These are phyloP conservation scores for Hyaloscypha variabilis DNA, from an alignment of 495 filamentous ascomycete genomes.

Conservation along the genomic window DNA sequence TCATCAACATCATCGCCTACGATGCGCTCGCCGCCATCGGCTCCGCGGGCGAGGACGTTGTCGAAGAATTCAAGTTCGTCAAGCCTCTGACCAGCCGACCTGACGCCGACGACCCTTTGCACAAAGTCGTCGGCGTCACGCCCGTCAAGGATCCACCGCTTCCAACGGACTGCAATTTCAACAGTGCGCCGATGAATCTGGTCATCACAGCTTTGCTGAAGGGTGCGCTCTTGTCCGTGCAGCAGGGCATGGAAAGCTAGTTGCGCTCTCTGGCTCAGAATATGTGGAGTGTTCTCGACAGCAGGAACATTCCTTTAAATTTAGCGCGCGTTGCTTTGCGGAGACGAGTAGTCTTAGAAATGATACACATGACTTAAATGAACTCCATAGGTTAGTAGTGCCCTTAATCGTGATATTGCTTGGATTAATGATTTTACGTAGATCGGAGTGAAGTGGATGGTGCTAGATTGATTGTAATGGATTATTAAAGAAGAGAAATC, in stretches of 20 bases:
- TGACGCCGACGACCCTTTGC: conserved; percentile 16
- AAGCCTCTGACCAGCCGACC: conserved; percentile 9
- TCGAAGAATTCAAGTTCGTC: conserved; percentile 17
- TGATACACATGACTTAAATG: too few species aligned
- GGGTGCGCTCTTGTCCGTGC: conserved; percentile 10
- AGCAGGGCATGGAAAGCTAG: conserved; percentile 6
- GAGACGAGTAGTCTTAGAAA: too few species aligned
- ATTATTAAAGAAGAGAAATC: too few species aligned
- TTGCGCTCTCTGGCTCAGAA: not conserved
- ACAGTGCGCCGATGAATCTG: conserved; percentile 9
- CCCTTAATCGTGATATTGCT: too few species aligned
- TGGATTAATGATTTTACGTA: too few species aligned
- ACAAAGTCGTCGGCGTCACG: conserved; percentile 17
- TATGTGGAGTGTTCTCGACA: not conserved
- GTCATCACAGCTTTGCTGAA: conserved; percentile 20
- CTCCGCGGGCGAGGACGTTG: conserved; percentile 23
- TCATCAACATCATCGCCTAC: conserved; percentile 26
- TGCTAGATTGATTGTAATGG: too few species aligned
- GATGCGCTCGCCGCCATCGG: conserved; percentile 31
- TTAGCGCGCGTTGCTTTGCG: too few species aligned
- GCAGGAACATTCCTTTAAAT: too few species aligned
- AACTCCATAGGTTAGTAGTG: too few species aligned
- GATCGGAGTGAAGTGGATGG: too few species aligned
- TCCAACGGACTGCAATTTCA: conserved; percentile 15
- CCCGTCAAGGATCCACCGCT: not conserved